A percentile compares a stretch with the other conserved stretches of the same genome.
Conservation (phyloP, 2,329 filamentous ascomycete species). For the Fusarium xylarioides region DNA sequence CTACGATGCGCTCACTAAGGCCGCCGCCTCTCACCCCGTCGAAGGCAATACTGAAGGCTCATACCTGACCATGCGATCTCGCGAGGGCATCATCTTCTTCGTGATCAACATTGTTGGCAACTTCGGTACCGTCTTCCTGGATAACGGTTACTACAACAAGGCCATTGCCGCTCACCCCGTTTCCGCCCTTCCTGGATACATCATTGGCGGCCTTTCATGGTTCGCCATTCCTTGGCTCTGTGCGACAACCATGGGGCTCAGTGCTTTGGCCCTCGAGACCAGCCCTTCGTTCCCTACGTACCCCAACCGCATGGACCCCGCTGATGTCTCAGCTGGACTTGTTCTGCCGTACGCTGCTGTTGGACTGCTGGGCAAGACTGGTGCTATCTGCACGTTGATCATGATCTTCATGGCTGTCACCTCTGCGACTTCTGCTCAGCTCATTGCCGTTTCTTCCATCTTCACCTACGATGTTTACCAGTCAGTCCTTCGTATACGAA, state of each 20-base stretch:
- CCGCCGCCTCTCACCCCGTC: constrained; percentile 75
- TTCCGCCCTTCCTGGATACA: constrained; percentile 86
- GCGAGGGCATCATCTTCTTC: constrained; percentile 86
- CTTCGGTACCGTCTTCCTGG: constrained; percentile 85
- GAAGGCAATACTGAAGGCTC: constrained; percentile 81
- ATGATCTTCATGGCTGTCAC: constrained; percentile 71
- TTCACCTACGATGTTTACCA: constrained; percentile 50
- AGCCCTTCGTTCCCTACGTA: constrained; percentile 51
- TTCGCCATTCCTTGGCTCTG: constrained; percentile 93
- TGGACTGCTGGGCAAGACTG: constrained; percentile 69
- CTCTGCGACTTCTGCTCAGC: constrained; percentile 80
- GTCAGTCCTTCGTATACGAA: neutral
- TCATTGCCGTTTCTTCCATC: constrained; percentile 89
- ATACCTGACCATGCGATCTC: constrained; percentile 81
- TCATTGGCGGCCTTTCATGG: constrained; percentile 87
- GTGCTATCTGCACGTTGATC: constrained; percentile 36
- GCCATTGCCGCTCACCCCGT: constrained; percentile 88
- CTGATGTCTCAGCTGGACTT: constrained; percentile 82
- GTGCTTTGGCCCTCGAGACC: constrained; percentile 78
- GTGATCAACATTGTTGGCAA: constrained; percentile 88
- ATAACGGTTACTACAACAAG: constrained; percentile 92
- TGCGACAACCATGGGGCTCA: constrained; percentile 87
- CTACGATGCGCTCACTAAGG: constrained; percentile 79
- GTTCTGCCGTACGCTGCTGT: constrained; percentile 88
- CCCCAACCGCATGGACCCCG: constrained; percentile 54